Evolutionary conservation across 805 yeast genomes (phyloP).

Genomic region (Lachancea lanzarotensis): DNA sequence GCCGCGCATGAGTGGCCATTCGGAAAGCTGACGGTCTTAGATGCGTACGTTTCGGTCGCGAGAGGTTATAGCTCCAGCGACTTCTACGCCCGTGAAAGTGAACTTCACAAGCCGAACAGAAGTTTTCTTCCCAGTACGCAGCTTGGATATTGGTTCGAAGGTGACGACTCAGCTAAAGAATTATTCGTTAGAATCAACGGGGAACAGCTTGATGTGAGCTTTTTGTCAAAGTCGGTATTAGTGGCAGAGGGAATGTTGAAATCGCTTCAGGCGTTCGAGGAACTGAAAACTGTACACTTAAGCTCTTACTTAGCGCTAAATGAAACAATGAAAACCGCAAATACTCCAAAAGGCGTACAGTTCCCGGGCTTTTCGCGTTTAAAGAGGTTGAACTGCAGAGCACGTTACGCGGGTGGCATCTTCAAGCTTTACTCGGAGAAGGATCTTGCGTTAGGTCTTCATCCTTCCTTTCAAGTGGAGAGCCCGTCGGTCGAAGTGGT

Average conservation of each 20-base stretch:
- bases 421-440: conserved; percentile 37
- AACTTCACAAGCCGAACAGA: conserved; percentile 45
- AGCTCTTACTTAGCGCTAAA: conserved; percentile 3
- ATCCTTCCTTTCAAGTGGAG: conserved; percentile 53
- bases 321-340: conserved; percentile 8
- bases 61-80: conserved; percentile 48
- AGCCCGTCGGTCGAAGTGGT: conserved; percentile 69
- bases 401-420: conserved; percentile 65
- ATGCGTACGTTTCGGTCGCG: conserved; percentile 67
- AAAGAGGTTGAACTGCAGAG: conserved; percentile 43
- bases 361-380: conserved; percentile 21
- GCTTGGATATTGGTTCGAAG: conserved; percentile 32
- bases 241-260: conserved; percentile 47
- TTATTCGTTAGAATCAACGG: conserved; percentile 53
- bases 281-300: conserved; percentile 16
- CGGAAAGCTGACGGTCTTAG: conserved; percentile 63
- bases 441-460: conserved; percentile 35
- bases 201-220: conserved; percentile 60
- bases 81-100: conserved; percentile 43
- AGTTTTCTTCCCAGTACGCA: conserved; percentile 68
- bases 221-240: conserved; percentile 49
- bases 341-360: neutral
- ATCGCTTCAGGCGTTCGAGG: conserved; percentile 42
- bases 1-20: conserved; percentile 53
- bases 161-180: conserved; percentile 34